phyloP scores from a whole-genome alignment of 805 yeast species.

The Blastobotrys terrestris region DNA sequence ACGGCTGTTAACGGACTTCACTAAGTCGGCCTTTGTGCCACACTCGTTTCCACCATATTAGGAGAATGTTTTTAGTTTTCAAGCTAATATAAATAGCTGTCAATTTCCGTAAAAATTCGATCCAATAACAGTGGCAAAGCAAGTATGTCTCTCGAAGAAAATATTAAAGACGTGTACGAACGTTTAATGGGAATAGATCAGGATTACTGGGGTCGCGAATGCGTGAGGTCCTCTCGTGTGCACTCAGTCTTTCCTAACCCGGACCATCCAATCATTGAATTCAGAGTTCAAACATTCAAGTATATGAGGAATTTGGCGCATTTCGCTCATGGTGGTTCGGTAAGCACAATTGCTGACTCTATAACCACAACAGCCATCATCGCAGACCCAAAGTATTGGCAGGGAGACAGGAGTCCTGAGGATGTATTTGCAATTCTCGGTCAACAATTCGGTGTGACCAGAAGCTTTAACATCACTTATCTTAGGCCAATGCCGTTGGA shows the following conservation, averaged over 20 bases:
- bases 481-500: slow-evolving; percentile 26
- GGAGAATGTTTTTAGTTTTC: no score
- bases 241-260: neutral
- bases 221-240: neutral
- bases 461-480: slow-evolving; percentile 25
- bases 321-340: slow-evolving; percentile 30
- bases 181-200: neutral
- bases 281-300: slow-evolving; percentile 1
- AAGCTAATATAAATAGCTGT: neutral
- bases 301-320: slow-evolving; percentile 1
- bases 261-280: neutral
- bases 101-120: no score
- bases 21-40: no score
- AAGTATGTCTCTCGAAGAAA: neutral
- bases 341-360: slow-evolving; percentile 26
- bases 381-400: slow-evolving; percentile 24
- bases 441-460: slow-evolving; percentile 22
- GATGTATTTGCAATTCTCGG: slow-evolving; percentile 2
- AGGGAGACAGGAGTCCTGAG: slow-evolving; percentile 7
- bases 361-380: slow-evolving; percentile 20
- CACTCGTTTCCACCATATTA: no score
- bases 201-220: neutral
- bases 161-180: neutral
- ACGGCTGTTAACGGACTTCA: no score
- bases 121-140: neutral